A percentile compares a stretch with the other conserved stretches of the same genome.
Conservation (phyloP, 768 basidiomycete genomes). For the Auricularia heimuer region DNA sequence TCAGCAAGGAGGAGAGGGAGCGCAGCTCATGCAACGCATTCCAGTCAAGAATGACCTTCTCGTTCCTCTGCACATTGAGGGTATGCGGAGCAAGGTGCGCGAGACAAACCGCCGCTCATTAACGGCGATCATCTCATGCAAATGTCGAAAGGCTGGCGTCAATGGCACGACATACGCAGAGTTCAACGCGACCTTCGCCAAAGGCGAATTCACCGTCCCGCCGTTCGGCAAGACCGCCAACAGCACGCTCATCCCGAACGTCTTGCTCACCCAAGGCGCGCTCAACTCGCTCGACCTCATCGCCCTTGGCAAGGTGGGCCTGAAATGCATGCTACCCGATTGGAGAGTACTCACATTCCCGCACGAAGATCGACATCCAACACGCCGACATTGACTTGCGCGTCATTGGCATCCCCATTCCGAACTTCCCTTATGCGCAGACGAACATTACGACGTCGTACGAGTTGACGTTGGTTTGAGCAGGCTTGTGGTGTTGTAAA, state of each 20-base stretch:
- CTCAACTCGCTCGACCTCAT: slow-evolving; percentile 48
- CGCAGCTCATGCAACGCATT: background rate
- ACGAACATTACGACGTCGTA: background rate
- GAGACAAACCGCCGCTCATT: background rate
- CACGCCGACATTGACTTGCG: background rate
- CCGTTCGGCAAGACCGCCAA: slow-evolving; percentile 44
- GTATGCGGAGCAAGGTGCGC: background rate
- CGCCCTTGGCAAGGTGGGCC: slow-evolving; percentile 27
- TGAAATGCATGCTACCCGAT: background rate
- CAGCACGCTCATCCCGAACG: slow-evolving; percentile 48
- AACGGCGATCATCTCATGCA: background rate
- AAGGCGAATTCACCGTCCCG: slow-evolving; percentile 38
- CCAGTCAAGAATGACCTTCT: background rate
- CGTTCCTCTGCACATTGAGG: background rate
- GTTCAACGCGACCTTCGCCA: slow-evolving; percentile 45
- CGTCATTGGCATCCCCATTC: background rate
- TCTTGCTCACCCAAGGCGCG: slow-evolving; percentile 50
- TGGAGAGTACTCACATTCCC: background rate
- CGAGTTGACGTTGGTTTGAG: background rate
- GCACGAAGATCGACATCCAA: background rate
- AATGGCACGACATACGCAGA: slow-evolving; percentile 46
- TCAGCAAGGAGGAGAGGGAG: background rate
- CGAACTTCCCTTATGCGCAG: background rate
- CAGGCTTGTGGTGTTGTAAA: too few relatives aligned
- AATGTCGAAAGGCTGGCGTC: slow-evolving; percentile 29